Evolutionary conservation across 352 stramenopile species (phyloP), one percentile per base, ranked within the genome.

Genomic region (Globisporangium rhizosaccharum): DNA sequence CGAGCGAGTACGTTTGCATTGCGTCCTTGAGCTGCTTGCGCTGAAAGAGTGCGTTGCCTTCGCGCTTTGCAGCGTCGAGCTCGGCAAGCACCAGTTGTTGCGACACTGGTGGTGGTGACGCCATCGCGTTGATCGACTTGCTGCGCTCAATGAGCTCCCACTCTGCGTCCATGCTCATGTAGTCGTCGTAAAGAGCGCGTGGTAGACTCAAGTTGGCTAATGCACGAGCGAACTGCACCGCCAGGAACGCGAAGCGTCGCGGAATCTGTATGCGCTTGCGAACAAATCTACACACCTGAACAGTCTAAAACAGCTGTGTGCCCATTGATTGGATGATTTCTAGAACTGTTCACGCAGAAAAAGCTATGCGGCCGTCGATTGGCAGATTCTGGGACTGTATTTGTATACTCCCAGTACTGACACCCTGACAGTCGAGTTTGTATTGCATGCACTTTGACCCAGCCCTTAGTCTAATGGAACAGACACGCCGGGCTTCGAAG

Each of bases 401-500:
- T 39, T 33, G 73, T 59, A 64, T 75, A 59, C 41, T 76, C 80
- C 72, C 82, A 89, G 79, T 73, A 76, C 85, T 91, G 85, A 94
- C 85, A 94, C 85, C 85, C 85, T 79, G 83, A 90, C 69, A 75
- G 65, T 65, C 75, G 12, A 17, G 1, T 68, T 44, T 12, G 52
- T 94, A 82, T 94, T 68, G 85, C 85, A 94, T 72, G 71, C 74
- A 78, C 70, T 70, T 94, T 94, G 85, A 94, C 82, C 85, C 82
- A 70, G 81, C 86, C 85, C 82, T 89, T 94, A 94, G 83, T 86
- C 85, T 88, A 90, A 94, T 92, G 51, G 78, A 11, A 92, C 63
- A 89, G 85, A 91, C 83, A 94, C 85, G 86, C 63, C 68, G 70
- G 79, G 78, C 85, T 94, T 94, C 85, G 85, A 94, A 92, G 78